Evolutionary conservation across 306 rosid genomes (phyloP).

Genomic region (Begonia fuchsioides): DNA sequence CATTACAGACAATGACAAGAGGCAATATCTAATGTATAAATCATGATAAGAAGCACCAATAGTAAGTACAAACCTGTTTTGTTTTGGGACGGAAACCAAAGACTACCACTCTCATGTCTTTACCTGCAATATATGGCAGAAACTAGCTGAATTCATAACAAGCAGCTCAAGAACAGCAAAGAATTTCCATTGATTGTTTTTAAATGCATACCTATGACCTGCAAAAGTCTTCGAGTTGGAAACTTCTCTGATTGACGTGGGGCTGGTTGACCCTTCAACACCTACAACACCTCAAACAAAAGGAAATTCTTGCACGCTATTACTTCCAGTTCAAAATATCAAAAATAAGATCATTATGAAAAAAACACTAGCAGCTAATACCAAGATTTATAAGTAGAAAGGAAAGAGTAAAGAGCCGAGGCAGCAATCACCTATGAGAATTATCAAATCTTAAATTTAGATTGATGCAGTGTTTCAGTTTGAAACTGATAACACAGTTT

Average conservation of each 20-base stretch:
- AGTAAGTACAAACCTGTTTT: constrained; percentile 55
- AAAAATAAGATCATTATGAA: constrained; percentile 4
- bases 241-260: constrained; percentile 60
- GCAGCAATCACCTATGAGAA: too few relatives aligned
- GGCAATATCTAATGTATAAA: too few relatives aligned
- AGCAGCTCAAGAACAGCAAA: neutral
- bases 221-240: constrained; percentile 56
- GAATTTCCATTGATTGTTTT: neutral
- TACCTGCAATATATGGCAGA: constrained; percentile 42
- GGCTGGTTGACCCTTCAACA: constrained; percentile 45
- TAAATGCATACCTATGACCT: constrained; percentile 75
- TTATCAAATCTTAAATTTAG: too few relatives aligned
- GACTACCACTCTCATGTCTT: constrained; percentile 89
- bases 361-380: too few relatives aligned
- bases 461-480: too few relatives aligned
- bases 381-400: too few relatives aligned
- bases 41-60: constrained; percentile 4
- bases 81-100: constrained; percentile 86
- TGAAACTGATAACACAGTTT: too few relatives aligned
- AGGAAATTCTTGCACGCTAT: constrained; percentile 6
- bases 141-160: constrained; percentile 5
- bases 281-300: constrained; percentile 28
- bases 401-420: too few relatives aligned
- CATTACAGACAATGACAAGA: too few relatives aligned
- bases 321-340: constrained; percentile 5